These are phyloP conservation scores for Metarhizium humberi DNA, from an alignment of 2,329 filamentous ascomycete species.

Conservation along the genomic window DNA sequence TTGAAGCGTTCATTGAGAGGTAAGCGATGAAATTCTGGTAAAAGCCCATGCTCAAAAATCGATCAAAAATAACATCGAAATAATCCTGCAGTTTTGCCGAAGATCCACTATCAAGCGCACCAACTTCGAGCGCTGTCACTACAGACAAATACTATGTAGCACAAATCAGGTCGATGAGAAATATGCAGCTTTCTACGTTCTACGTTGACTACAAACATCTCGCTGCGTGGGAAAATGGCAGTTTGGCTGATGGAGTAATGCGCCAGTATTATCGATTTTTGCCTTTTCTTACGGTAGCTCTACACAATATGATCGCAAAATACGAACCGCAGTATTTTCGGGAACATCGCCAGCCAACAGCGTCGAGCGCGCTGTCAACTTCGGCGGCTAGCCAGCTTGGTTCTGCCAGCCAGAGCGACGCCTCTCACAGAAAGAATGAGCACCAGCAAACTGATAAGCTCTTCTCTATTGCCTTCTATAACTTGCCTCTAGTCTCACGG, in stretches of 20 bases:
- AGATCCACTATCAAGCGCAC: conserved; percentile 54
- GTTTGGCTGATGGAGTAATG: conserved; percentile 76
- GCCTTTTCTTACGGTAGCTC: conserved; percentile 77
- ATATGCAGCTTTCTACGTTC: conserved; percentile 69
- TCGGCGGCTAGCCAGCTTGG: conserved; percentile 56
- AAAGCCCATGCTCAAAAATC: not conserved
- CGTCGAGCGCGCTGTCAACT: conserved; percentile 61
- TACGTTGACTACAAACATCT: conserved; percentile 87
- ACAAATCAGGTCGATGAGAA: conserved; percentile 69
- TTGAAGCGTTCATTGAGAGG: conserved; percentile 73
- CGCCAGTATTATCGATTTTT: conserved; percentile 92
- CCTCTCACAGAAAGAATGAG: conserved; percentile 69
- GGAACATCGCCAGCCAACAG: conserved; percentile 78
- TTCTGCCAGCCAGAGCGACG: conserved; percentile 54
- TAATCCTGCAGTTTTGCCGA: conserved; percentile 49
- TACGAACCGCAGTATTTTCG: conserved; percentile 91
- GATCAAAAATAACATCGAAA: not conserved
- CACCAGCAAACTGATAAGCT: conserved; percentile 97
- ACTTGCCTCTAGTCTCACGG: conserved; percentile 77
- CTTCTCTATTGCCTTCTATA: conserved; percentile 89
- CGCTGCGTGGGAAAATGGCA: conserved; percentile 64
- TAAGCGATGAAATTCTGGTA: conserved; percentile 23
- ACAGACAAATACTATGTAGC: conserved; percentile 80
- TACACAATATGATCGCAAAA: conserved; percentile 91
- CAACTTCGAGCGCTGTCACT: conserved; percentile 59